Evolutionary conservation across 345 rosid species (phyloP).

Genomic region (Kernera saxatilis): DNA sequence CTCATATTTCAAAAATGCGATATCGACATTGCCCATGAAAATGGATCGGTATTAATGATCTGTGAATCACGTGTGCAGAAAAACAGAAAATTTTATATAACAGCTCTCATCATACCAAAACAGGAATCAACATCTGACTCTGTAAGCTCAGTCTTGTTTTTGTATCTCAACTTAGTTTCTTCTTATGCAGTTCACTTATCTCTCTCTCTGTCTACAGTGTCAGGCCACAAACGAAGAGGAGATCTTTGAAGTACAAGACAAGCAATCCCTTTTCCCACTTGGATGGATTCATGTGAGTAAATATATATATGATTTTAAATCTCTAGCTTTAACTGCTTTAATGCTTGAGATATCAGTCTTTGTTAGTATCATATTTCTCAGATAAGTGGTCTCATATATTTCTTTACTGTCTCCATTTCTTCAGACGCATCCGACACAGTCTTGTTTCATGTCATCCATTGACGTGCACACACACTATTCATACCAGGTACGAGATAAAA

Average conservation of each 20-base stretch:
- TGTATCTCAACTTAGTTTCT: neutral
- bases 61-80: conserved; percentile 47
- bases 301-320: neutral
- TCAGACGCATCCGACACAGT: conserved; percentile 98
- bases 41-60: conserved; percentile 6
- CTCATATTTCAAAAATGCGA: neutral
- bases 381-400: neutral
- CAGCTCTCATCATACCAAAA: conserved; percentile 94
- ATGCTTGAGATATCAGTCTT: neutral
- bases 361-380: neutral
- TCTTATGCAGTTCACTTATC: neutral
- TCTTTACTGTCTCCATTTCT: conserved; percentile 7
- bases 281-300: conserved; percentile 99
- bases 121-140: conserved; percentile 94
- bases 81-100: conserved; percentile 77
- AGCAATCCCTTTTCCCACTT: conserved; percentile 82
- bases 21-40: neutral
- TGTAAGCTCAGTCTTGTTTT: conserved; percentile 39
- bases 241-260: conserved; percentile 96
- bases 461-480: conserved; percentile 98
- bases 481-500: conserved; percentile 74
- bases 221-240: conserved; percentile 97
- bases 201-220: conserved; percentile 48
- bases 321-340: neutral
- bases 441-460: conserved; percentile 98